Conservation (phyloP, 164 flowering plant species). For the Saururus chinensis region DNA sequence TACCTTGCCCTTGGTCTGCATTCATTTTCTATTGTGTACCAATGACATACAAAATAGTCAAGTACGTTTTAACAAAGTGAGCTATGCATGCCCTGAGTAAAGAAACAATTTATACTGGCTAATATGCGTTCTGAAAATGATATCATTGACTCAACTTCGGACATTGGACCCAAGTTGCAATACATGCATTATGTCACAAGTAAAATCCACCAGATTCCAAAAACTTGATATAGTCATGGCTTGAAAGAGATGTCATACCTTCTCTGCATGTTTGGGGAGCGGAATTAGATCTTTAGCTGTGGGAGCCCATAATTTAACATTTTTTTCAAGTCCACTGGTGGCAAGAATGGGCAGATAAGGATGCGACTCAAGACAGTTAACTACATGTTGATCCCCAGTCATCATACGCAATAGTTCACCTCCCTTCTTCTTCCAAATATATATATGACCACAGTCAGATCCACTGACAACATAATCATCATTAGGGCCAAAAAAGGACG, state of each 20-base stretch:
- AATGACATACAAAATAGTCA: neutral
- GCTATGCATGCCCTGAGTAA: neutral
- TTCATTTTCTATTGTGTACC: neutral
- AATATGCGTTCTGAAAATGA: too few relatives aligned
- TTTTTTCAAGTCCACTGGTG: constrained; percentile 49
- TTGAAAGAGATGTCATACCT: constrained; percentile 22
- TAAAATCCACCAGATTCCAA: neutral
- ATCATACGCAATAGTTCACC: constrained; percentile 43
- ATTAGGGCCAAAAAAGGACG: constrained; percentile 59
- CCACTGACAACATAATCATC: constrained; percentile 69
- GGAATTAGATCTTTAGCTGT: constrained; percentile 20
- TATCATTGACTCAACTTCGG: too few relatives aligned
- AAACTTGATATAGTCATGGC: neutral
- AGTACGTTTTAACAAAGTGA: neutral
- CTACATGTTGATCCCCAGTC: constrained; percentile 43
- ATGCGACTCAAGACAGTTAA: constrained; percentile 62
- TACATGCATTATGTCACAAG: neutral
- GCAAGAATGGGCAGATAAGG: constrained; percentile 53
- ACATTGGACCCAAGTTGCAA: too few relatives aligned
- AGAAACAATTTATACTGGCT: too few relatives aligned
- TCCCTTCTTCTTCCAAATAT: constrained; percentile 63
- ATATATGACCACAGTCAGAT: constrained; percentile 72
- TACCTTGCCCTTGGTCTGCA: neutral
- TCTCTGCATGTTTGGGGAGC: constrained; percentile 34
- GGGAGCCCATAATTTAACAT: constrained; percentile 62